phyloP scores from a whole-genome alignment of 75 land plant species.

The Sequoia sempervirens region DNA sequence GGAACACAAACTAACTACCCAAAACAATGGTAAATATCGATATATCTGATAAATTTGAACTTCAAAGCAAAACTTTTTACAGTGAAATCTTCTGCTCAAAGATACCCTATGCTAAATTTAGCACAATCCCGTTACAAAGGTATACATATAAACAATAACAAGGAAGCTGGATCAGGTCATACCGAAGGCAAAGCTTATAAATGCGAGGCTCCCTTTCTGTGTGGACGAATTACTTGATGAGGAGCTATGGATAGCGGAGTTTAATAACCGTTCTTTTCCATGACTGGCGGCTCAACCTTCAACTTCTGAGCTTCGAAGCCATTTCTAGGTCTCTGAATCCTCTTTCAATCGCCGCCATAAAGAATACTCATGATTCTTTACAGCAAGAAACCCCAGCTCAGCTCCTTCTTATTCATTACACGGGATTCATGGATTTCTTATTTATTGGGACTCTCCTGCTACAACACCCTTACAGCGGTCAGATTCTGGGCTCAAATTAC shows the following conservation, averaged over 20 bases:
- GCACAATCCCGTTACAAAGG: not conserved
- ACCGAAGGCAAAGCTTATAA: not conserved
- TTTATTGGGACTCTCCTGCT: not conserved
- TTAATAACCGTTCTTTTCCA: not conserved
- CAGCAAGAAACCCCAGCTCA: not conserved
- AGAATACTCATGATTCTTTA: not conserved
- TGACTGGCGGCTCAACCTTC: not conserved
- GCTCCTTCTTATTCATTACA: not conserved
- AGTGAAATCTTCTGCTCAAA: not conserved
- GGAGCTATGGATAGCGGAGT: not conserved
- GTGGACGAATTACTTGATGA: not conserved
- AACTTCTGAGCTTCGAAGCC: not conserved
- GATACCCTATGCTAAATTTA: constrained; percentile 6
- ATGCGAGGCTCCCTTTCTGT: not conserved
- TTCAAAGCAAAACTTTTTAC: not conserved
- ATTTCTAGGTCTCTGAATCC: not conserved
- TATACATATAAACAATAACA: not conserved
- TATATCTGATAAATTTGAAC: not conserved
- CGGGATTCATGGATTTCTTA: not conserved
- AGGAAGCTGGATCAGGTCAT: constrained; percentile 1
- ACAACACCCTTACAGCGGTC: not conserved
- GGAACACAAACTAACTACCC: not conserved
- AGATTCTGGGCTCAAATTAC: not conserved
- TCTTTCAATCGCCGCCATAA: not conserved
- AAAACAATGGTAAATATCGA: not conserved